phyloP scores from a whole-genome alignment of 257 asterid species.

The Ophiorrhiza pumila region DNA sequence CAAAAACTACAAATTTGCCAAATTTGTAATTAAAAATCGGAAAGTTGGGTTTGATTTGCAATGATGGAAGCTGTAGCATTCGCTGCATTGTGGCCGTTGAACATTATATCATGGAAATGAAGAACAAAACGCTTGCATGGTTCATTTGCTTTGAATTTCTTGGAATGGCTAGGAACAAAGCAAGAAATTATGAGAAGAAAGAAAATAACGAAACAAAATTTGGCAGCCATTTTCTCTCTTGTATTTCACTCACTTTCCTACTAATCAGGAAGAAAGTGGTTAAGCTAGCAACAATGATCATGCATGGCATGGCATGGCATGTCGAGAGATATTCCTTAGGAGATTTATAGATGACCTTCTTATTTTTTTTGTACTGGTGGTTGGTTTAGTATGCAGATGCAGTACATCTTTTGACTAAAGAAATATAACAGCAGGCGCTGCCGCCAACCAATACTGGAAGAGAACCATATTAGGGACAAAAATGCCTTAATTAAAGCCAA shows the following conservation, averaged over 20 bases:
- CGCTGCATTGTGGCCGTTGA: constrained; percentile 47
- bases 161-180: constrained; percentile 9
- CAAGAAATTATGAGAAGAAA: constrained; percentile 14
- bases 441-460: not conserved
- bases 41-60: constrained; percentile 25
- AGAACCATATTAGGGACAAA: not conserved
- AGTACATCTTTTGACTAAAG: not conserved
- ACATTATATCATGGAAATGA: constrained; percentile 52
- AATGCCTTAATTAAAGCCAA: not conserved
- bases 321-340: no score
- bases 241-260: no score
- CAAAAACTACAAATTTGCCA: constrained; percentile 48
- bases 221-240: not conserved
- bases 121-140: constrained; percentile 57
- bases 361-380: not conserved
- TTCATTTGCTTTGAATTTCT: constrained; percentile 15
- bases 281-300: no score
- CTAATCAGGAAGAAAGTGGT: not conserved
- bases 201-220: not conserved
- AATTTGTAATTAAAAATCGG: constrained; percentile 24
- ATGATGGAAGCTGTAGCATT: constrained; percentile 44
- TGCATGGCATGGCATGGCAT: no score
- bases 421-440: not conserved
- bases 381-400: no score
- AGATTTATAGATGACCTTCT: not conserved